These are phyloP conservation scores for Penicillium sp. DNA, from an alignment of 2,329 filamentous ascomycete genomes.

Conservation along the genomic window DNA sequence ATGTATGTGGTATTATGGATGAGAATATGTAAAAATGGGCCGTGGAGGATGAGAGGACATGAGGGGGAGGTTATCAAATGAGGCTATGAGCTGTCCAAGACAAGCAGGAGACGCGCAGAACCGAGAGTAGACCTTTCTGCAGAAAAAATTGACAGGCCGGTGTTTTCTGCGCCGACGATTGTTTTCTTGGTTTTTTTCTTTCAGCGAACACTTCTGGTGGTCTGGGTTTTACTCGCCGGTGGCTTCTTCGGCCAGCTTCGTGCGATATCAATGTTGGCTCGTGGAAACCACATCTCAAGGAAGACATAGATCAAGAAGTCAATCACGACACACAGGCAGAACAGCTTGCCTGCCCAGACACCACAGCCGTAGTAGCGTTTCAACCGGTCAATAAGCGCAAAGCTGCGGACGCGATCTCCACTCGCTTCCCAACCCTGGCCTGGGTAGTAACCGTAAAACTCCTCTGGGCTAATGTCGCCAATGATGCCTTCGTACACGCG, in stretches of 20 bases:
- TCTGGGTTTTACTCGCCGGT: constrained; percentile 13
- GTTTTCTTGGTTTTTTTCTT: neutral
- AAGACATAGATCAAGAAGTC: constrained; percentile 90
- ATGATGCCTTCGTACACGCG: constrained; percentile 92
- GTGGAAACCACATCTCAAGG: constrained; percentile 81
- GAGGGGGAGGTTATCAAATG: neutral
- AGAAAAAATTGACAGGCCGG: constrained; percentile 10
- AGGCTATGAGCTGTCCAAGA: neutral
- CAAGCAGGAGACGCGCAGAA: neutral
- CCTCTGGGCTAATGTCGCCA: constrained; percentile 77
- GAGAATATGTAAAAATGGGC: neutral
- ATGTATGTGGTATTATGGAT: neutral
- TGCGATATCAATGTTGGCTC: constrained; percentile 83
- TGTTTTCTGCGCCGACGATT: neutral
- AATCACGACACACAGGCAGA: constrained; percentile 89
- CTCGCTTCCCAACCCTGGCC: constrained; percentile 69
- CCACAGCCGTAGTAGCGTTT: constrained; percentile 98
- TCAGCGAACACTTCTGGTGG: neutral
- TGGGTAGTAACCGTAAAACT: constrained; percentile 82
- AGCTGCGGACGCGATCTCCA: constrained; percentile 73
- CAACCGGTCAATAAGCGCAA: constrained; percentile 87
- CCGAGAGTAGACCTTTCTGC: neutral
- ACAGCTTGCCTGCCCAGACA: constrained; percentile 97
- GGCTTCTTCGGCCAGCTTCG: constrained; percentile 86
- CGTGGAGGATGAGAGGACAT: neutral